Base-by-base conservation (phyloP, 106 monocot genomes). In the Gastrodia elata region DNA sequence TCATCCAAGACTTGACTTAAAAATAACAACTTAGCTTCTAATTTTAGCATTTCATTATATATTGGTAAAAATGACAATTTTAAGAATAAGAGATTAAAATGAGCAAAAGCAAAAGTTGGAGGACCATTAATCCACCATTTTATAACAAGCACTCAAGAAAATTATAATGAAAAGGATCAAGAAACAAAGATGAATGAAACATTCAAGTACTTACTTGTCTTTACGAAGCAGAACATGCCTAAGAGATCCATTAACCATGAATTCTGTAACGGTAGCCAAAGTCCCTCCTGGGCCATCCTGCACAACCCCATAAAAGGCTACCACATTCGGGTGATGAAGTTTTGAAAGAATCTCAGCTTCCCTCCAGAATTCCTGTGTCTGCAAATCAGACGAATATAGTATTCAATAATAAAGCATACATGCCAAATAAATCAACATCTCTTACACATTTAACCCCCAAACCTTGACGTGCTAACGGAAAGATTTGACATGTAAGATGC, bases 321-420 rank as follows among this genome's bases (percentile, higher is more conserved):
- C 83, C 71, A 94, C 88, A 80, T 94, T 94, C 68, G 94, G 94
- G 77, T 94, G 94, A 65, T 94, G 94, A 79, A 94, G 94, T 76
- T 84, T 91, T 43, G 94, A 91, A 8, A 94, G 86, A 77, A 94
- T 94, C 69, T 82, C 88, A 42, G 88, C 94, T 82, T 94, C 94
- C 35, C 94, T 83, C 88, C 91, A 94, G 87, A 96, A 96, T 27
- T 92, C 95, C 18, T 44, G 40, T 18, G 89, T 89, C 95, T 96
- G 86, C 6, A 28, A 80, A 30, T 67, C 36, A 67, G 36, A 0
- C 37, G 37, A 67, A 67, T 14, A 15, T 67, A 38, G 37, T 16
- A 27, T 7, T 65, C 14, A 18, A 18, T 36, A 67, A 18, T 37
- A 24, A n/a, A n/a, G n/a, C n/a, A n/a, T n/a, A n/a, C n/a, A n/a